Percentiles rank a stretch among this genome's conserved stretches.
phyloP scores from a whole-genome alignment of 352 stramenopile genomes.

The Thraustochytrium sp. region DNA sequence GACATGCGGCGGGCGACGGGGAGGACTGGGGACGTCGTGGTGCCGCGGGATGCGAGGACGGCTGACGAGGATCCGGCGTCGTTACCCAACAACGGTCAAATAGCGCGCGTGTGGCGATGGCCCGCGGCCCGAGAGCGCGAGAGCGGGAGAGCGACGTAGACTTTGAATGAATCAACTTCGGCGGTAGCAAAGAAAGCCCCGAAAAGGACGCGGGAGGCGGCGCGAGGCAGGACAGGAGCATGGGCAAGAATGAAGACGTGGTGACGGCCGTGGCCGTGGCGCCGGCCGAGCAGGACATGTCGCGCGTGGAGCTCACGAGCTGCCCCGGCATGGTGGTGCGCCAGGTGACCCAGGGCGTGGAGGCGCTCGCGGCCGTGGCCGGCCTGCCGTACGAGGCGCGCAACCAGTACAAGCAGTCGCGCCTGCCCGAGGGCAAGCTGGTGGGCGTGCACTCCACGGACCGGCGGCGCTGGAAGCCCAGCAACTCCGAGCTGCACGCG shows the following conservation, averaged over 20 bases:
- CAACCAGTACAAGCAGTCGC: slow-evolving; percentile 62
- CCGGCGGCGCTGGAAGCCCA: not conserved
- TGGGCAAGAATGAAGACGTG: not conserved
- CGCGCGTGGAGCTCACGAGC: not conserved
- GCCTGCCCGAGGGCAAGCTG: slow-evolving; percentile 56
- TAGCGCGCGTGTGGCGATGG: too few relatives aligned
- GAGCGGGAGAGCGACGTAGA: too few relatives aligned
- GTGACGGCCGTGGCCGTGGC: not conserved
- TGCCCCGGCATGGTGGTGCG: slow-evolving; percentile 55
- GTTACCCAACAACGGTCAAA: too few relatives aligned
- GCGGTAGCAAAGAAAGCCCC: too few relatives aligned
- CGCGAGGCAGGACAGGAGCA: too few relatives aligned
- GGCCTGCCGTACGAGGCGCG: slow-evolving; percentile 58
- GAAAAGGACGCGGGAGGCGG: too few relatives aligned
- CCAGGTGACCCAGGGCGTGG: slow-evolving; percentile 56
- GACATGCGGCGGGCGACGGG: too few relatives aligned
- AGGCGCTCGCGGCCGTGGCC: slow-evolving; percentile 47
- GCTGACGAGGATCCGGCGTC: too few relatives aligned
- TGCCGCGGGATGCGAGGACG: too few relatives aligned
- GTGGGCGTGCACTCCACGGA: slow-evolving; percentile 34
- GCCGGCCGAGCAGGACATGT: not conserved
- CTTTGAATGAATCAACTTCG: too few relatives aligned
- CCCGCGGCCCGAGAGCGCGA: too few relatives aligned
- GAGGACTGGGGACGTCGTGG: too few relatives aligned
- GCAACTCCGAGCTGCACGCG: not conserved